Percentiles rank a stretch among this genome's conserved stretches.
Conservation (phyloP, 495 filamentous ascomycete genomes). For the Antarctomyces pellizariae region DNA sequence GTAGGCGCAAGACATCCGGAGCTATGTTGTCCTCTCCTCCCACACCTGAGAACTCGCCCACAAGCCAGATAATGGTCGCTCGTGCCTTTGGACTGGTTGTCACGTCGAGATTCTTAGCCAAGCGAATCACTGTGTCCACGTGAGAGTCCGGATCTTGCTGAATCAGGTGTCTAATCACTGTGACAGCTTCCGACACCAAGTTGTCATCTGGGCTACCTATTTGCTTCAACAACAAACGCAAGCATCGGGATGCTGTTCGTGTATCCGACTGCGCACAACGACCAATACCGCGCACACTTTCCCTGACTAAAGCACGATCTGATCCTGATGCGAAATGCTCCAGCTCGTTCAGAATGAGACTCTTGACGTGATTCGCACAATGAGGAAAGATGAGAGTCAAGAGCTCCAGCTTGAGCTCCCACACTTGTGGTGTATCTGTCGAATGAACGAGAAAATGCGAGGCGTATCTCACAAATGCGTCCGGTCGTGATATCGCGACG, state of each 20-base stretch:
- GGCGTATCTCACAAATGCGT: constrained; percentile 58
- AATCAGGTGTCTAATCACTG: constrained; percentile 85
- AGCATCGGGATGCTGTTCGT: constrained; percentile 45
- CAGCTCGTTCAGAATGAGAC: constrained; percentile 71
- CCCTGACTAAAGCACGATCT: constrained; percentile 55
- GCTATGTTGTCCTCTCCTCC: constrained; percentile 70
- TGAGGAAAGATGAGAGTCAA: constrained; percentile 78
- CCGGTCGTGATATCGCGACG: constrained; percentile 48
- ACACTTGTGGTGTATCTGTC: constrained; percentile 61
- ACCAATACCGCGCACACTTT: constrained; percentile 78
- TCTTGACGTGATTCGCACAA: constrained; percentile 47
- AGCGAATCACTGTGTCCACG: constrained; percentile 50
- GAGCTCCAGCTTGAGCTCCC: constrained; percentile 76
- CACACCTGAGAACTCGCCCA: constrained; percentile 72
- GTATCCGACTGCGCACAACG: constrained; percentile 66
- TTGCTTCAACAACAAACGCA: constrained; percentile 59
- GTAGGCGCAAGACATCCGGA: constrained; percentile 73
- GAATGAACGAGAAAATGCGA: constrained; percentile 70
- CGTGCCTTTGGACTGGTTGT: constrained; percentile 65
- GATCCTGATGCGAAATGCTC: constrained; percentile 71
- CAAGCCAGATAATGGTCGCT: constrained; percentile 90
- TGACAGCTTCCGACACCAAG: constrained; percentile 72
- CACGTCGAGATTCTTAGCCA: constrained; percentile 80
- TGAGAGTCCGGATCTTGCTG: constrained; percentile 70
- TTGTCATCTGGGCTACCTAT: constrained; percentile 67